Conservation (phyloP, 2,329 filamentous ascomycete species). For the Sporothrix euskadiensis region DNA sequence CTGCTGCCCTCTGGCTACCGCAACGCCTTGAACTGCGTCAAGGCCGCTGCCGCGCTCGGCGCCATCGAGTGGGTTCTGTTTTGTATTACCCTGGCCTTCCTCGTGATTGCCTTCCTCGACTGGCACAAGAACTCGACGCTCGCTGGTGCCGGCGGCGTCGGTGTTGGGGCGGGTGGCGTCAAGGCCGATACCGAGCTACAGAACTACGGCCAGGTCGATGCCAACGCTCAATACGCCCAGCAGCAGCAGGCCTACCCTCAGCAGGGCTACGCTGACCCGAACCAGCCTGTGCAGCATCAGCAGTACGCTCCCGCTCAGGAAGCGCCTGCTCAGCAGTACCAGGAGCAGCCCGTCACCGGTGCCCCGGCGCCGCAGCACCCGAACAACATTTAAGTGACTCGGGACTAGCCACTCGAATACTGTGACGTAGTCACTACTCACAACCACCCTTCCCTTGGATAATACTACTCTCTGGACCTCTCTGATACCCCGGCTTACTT, state of each 20-base stretch:
- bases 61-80: constrained; percentile 34
- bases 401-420: neutral
- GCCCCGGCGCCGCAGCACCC: constrained; percentile 38
- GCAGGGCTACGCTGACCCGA: constrained; percentile 6
- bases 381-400: neutral
- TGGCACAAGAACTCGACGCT: neutral
- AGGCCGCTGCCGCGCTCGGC: constrained; percentile 33
- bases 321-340: constrained; percentile 15
- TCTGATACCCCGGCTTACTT: neutral
- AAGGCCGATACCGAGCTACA: constrained; percentile 25
- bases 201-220: constrained; percentile 16
- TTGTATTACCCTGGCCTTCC: constrained; percentile 27
- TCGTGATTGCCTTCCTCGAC: constrained; percentile 23
- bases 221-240: neutral
- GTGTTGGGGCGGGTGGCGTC: neutral
- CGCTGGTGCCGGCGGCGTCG: neutral
- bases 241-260: constrained; percentile 9
- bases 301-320: neutral
- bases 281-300: neutral
- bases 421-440: neutral
- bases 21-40: constrained; percentile 31
- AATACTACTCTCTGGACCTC: neutral
- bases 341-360: constrained; percentile 11
- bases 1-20: constrained; percentile 11
- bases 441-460: neutral